Evolutionary conservation across 495 filamentous ascomycete species (phyloP), one percentile per base, ranked within the genome.

Genomic region (Aspergillus saccharolyticus): DNA sequence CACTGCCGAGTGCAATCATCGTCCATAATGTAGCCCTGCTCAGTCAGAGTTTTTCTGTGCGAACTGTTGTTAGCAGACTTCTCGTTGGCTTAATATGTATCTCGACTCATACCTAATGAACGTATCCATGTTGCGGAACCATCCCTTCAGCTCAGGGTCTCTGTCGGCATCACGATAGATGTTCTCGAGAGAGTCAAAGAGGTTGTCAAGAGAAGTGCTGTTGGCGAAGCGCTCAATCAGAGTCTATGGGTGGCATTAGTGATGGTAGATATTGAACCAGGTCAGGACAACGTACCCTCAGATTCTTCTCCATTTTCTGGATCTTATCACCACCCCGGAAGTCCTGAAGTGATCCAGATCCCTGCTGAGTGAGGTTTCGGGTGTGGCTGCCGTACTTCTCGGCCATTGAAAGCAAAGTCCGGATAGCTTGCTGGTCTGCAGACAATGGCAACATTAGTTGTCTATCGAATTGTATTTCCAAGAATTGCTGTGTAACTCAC

Each of bases 141-240:
- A 98, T 44, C 83, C 75, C 62, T 85, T 89, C 28, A 98, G 83
- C 63, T 96, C 90, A 0, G 89, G 87, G 60, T 98, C 94, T 18
- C 78, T 80, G 63, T 97, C 91, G 7, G 94, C 89, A 75, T 97
- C 92, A n/a, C 78, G 73, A 73, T 97, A 98, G 60, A 98, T 85
- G 54, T 79, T 81, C 65, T 95, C 88, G 68, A 98, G 85, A 1
- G 93, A 84, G 45, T 87, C 87, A 69, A 95, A 88, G 39, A 97
- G 72, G 68, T 95, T 90, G 59, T 95, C 87, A 42, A 82, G 78
- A 1, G 91, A 96, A 8, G 94, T 98, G 69, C 84, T 86, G 72
- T 97, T 97, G 66, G 94, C 94, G 62, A 97, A 97, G 47, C 94
- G 87, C 77, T 98, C 95, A 58, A 97, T 84, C 18, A 98, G 80